Evolutionary conservation across 495 filamentous ascomycete species (phyloP).

Genomic region (Xylaria acuta): DNA sequence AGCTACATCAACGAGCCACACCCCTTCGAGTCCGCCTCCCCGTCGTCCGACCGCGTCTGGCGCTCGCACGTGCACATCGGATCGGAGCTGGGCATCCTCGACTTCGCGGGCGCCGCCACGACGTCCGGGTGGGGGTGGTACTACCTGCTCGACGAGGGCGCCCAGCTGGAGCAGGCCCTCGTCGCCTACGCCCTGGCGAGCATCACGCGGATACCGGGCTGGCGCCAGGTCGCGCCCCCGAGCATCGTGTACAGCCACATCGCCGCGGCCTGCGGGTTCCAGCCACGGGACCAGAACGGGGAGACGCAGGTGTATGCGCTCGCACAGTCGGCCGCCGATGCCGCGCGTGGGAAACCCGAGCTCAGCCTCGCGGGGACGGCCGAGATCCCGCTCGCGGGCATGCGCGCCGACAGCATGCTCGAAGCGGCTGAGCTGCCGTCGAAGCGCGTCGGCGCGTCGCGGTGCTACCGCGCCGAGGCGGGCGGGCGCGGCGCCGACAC

Average conservation of each 20-base stretch:
- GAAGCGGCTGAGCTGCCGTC: conserved; percentile 69
- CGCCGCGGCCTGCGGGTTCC: conserved; percentile 87
- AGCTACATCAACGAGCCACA: conserved; percentile 76
- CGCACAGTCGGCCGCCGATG: conserved; percentile 64
- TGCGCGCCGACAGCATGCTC: conserved; percentile 78
- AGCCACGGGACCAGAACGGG: conserved; percentile 85
- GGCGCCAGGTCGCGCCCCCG: conserved; percentile 79
- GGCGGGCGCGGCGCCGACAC: conserved; percentile 86
- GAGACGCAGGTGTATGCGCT: conserved; percentile 91
- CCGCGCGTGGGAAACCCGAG: conserved; percentile 64
- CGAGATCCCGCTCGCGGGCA: conserved; percentile 91
- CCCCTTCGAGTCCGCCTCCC: conserved; percentile 56
- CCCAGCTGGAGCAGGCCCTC: conserved; percentile 89
- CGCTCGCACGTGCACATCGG: conserved; percentile 86
- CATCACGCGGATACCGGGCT: conserved; percentile 67
- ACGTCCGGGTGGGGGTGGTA: conserved; percentile 97
- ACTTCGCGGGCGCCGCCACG: conserved; percentile 79
- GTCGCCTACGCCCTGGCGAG: conserved; percentile 81
- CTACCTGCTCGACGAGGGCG: conserved; percentile 86
- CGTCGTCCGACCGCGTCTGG: conserved; percentile 58
- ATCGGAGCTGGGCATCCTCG: conserved; percentile 75
- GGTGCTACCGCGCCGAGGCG: conserved; percentile 94
- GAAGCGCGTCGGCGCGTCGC: conserved; percentile 80
- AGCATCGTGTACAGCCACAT: conserved; percentile 93
- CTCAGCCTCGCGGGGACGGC: conserved; percentile 84